Base-by-base conservation (phyloP, 805 yeast species). In the Peterozyma toletana region DNA sequence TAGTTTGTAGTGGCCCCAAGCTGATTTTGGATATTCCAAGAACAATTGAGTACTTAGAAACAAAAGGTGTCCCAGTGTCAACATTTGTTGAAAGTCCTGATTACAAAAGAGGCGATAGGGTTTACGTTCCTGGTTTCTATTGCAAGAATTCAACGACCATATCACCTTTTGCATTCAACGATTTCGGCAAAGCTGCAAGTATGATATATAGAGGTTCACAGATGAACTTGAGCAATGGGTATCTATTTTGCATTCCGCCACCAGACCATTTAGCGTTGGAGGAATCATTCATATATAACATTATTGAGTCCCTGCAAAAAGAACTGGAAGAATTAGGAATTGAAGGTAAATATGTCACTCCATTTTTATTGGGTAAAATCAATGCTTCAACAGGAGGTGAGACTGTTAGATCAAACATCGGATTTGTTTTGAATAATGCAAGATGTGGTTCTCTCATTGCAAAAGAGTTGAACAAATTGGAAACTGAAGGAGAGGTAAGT, bases 1-100 rank as follows among this genome's bases (percentile, higher is more conserved):
- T 88, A n/a, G 90, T 88, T 9, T 88, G 96, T 58, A 81, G 95
- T 7, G 96, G 96, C 0, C 96, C 96, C 2, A 88, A 88, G 58
- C 79, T 89, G 34, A 87, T 88, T 42, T 65, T 88, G 44, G 96
- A 88, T 54, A 82, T 89, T 43, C 78, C 73, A 9, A 70, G 83
- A 49, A 89, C 96, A 0, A 70, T 87, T 73, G 96, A 88, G 59
- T 86, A 82, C 55, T 67, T 88, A 42, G 96, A 88, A 59, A 88
- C 96, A 0, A 89, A 87, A 61, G 96, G 96, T 11, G 95, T 88
- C 1, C 83, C 83, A 53, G 95, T 88, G 9, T 75, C 83, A 5
- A 88, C 96, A 0, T 60, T 46, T 38, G 27, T 21, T 21, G 27
- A 21, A 7, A 43, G 56, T 47, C 56, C 53, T 35, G 33, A 45